Percentiles rank a stretch among this genome's conserved stretches.
These are phyloP conservation scores for Stentor coeruleus DNA, from an alignment of 73 alveolate genomes.

Conservation along the genomic window DNA sequence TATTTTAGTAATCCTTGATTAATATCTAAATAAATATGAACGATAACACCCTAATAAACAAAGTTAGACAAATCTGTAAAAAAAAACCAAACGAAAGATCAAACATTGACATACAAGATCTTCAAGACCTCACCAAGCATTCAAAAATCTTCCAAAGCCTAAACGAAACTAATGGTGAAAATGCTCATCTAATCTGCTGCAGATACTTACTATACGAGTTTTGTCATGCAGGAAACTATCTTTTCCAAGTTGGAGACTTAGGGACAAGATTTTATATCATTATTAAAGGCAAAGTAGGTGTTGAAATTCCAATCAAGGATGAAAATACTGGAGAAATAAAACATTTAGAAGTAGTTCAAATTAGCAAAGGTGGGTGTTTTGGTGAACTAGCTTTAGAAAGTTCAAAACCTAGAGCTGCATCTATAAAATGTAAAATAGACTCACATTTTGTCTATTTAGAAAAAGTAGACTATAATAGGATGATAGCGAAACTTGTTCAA, in stretches of 20 bases:
- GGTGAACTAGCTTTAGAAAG: slow-evolving; percentile 60
- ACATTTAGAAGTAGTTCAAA: slow-evolving; percentile 27
- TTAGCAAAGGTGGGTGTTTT: slow-evolving; percentile 25
- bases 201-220: slow-evolving; percentile 30
- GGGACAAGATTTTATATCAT: slow-evolving; percentile 53
- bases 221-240: slow-evolving; percentile 28
- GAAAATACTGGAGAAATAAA: slow-evolving; percentile 24
- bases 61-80: neutral
- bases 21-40: too few relatives aligned
- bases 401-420: slow-evolving; percentile 52
- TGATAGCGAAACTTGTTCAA: slow-evolving; percentile 42
- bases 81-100: slow-evolving; percentile 16
- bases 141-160: slow-evolving; percentile 30
- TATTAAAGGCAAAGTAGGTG: slow-evolving; percentile 53
- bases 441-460: slow-evolving; percentile 40
- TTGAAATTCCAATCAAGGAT: slow-evolving; percentile 46
- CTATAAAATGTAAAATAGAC: slow-evolving; percentile 28
- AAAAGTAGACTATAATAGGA: slow-evolving; percentile 38
- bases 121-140: slow-evolving; percentile 18
- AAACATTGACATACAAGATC: neutral
- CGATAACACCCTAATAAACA: neutral
- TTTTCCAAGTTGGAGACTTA: slow-evolving; percentile 45
- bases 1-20: too few relatives aligned
- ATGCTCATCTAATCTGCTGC: slow-evolving; percentile 41
- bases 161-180: slow-evolving; percentile 33